These are phyloP conservation scores for Sporothrix pallida DNA, from an alignment of 2,329 filamentous ascomycete genomes.

Conservation along the genomic window DNA sequence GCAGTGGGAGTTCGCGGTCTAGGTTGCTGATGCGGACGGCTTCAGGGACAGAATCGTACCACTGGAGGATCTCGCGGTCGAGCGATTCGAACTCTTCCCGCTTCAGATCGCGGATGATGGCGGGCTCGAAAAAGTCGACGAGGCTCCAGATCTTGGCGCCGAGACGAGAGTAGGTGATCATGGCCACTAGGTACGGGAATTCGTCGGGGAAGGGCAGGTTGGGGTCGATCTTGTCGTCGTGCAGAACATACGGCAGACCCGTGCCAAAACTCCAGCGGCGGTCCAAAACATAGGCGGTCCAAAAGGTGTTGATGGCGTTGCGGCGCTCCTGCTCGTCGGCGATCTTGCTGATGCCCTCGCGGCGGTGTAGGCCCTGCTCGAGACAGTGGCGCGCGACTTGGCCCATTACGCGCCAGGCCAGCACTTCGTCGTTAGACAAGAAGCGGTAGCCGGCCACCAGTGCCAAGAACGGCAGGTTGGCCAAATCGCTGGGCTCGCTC, in stretches of 20 bases:
- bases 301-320: conserved; percentile 51
- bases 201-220: conserved; percentile 64
- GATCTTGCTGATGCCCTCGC: conserved; percentile 55
- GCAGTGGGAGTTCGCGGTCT: conserved; percentile 58
- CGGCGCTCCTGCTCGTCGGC: conserved; percentile 43
- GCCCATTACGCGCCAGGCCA: conserved; percentile 87
- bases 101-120: conserved; percentile 67
- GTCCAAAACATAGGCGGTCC: conserved; percentile 59
- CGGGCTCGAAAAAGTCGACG: conserved; percentile 70
- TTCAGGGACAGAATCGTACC: conserved; percentile 78
- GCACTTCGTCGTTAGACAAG: conserved; percentile 80
- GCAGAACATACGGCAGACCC: conserved; percentile 55
- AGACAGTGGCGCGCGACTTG: conserved; percentile 66
- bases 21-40: conserved; percentile 65
- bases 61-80: conserved; percentile 82
- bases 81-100: conserved; percentile 78
- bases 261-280: conserved; percentile 60
- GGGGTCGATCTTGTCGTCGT: conserved; percentile 57
- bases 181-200: conserved; percentile 76
- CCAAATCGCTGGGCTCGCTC: conserved; percentile 56
- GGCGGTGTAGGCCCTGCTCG: conserved; percentile 56
- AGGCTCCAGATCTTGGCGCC: conserved; percentile 87
- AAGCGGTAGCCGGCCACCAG: conserved; percentile 74
- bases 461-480: conserved; percentile 57
- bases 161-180: conserved; percentile 84